Percentiles rank a stretch among this genome's conserved stretches.
phyloP scores from a whole-genome alignment of 1,139 yeast species.

The Wickerhamomyces sp. region DNA sequence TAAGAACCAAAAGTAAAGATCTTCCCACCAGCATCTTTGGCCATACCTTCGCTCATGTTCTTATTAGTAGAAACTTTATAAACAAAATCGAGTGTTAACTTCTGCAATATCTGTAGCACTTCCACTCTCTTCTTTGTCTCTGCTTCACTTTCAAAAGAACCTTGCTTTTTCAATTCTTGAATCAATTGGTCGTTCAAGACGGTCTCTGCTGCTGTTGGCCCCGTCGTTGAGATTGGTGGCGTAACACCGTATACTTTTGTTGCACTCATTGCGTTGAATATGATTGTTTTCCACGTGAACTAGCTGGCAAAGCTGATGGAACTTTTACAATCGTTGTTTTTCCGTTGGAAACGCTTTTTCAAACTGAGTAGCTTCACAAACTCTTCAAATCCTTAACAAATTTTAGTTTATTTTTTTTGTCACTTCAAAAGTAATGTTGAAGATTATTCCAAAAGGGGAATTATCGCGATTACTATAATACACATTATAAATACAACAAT shows the following conservation, averaged over 20 bases:
- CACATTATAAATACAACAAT: too few relatives aligned
- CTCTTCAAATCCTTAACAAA: too few relatives aligned
- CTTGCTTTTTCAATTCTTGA: conserved; percentile 73
- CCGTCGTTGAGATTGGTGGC: conserved; percentile 78
- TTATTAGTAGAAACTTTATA: conserved; percentile 70
- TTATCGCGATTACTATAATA: too few relatives aligned
- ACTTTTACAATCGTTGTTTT: too few relatives aligned
- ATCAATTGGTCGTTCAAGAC: conserved; percentile 70
- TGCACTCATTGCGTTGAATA: conserved; percentile 9
- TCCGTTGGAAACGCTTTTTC: too few relatives aligned
- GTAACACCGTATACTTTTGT: conserved; percentile 68
- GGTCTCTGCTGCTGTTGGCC: conserved; percentile 80
- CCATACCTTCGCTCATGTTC: conserved; percentile 97
- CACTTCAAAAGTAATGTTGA: too few relatives aligned
- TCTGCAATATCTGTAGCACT: conserved; percentile 67
- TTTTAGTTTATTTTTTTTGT: too few relatives aligned
- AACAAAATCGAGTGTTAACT: conserved; percentile 75
- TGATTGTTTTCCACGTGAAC: too few relatives aligned
- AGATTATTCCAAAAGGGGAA: too few relatives aligned
- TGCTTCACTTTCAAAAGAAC: conserved; percentile 82
- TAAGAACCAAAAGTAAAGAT: conserved; percentile 94
- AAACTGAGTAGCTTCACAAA: too few relatives aligned
- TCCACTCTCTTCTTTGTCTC: conserved; percentile 78
- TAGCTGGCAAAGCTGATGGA: too few relatives aligned
- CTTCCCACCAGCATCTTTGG: conserved; percentile 95